Base-by-base conservation (phyloP, 1,284 basidiomycete species). In the Moesziomyces sp. region DNA sequence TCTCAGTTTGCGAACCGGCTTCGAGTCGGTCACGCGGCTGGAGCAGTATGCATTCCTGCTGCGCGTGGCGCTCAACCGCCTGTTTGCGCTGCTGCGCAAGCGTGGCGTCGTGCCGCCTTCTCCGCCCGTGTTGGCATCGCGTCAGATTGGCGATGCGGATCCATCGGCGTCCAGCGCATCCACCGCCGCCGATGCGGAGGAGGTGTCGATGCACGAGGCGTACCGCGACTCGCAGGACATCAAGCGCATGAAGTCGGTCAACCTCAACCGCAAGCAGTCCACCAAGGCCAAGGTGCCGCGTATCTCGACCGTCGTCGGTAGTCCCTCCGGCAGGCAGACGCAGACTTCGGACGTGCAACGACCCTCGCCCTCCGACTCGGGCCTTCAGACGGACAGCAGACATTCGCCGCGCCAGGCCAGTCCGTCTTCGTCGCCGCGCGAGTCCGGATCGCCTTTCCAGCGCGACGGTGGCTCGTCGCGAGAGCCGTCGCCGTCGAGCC, bases 31-130 rank as follows among this genome's bases (percentile, higher is more conserved):
- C 18, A 94, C 95, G 54, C 88, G 96, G 66, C 86, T 99, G 75
- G 96, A 99, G 86, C 96, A 99, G 84, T 99, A 97, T 85, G 93
- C 97, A 0, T 99, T 97, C 87, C 86, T 99, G 66, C 87, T 99
- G 56, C 95, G 98, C 78, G 97, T 99, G 19, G 97, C 96, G 5
- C 88, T 99, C 58, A 89, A 95, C 74, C 89, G 96, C 78, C 87
- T 99, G 57, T 97, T 94, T 85, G 89, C 93, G 46, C 88, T 98
- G 61, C 87, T 98, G 81, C 92, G 93, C 86, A 92, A 93, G 86
- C 90, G 94, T 74, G 94, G 95, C 30, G 91, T 94, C 21, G 92
- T 97, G 26, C 91, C 93, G 42, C 86, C 91, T 48, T 90, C 90
- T 16, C 90, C 91, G 66, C 58, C 76, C 26, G 74, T 57, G 46